These are phyloP conservation scores for Suhomyces anneliseae DNA, from an alignment of 1,139 yeast genomes.

Conservation along the genomic window DNA sequence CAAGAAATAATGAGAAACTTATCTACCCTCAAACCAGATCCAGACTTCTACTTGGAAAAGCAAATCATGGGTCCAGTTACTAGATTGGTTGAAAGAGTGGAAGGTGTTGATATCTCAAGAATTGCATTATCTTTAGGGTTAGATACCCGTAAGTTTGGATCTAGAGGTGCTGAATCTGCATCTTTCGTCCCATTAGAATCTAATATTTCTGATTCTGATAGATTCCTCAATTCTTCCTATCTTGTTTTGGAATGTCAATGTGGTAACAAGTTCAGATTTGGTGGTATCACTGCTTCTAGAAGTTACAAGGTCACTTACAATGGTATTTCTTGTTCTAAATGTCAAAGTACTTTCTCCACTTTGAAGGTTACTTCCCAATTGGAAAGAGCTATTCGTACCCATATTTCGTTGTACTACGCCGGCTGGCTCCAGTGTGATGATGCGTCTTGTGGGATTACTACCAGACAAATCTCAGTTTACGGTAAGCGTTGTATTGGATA, in stretches of 20 bases:
- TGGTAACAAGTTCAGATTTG: conserved; percentile 60
- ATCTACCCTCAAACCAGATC: conserved; percentile 63
- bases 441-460: conserved; percentile 72
- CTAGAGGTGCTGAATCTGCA: conserved; percentile 48
- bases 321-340: conserved; percentile 71
- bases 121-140: conserved; percentile 78
- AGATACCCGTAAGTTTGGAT: conserved; percentile 64
- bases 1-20: conserved; percentile 63
- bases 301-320: conserved; percentile 59
- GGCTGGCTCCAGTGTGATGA: conserved; percentile 89
- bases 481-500: conserved; percentile 80
- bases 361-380: conserved; percentile 68
- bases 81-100: conserved; percentile 80
- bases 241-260: conserved; percentile 66
- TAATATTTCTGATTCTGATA: conserved; percentile 74
- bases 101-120: conserved; percentile 80
- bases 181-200: conserved; percentile 68
- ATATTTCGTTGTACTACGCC: conserved; percentile 75
- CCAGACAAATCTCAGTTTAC: conserved; percentile 86
- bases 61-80: conserved; percentile 92
- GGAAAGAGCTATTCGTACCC: conserved; percentile 67
- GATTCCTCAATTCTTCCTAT: conserved; percentile 66
- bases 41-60: conserved; percentile 76
- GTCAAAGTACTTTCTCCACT: conserved; percentile 52
- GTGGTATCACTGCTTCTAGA: conserved; percentile 68